Percentiles rank a stretch among this genome's conserved stretches.
Evolutionary conservation across 2,329 filamentous ascomycete genomes (phyloP).

Genomic region (Cryphonectria naterciae): DNA sequence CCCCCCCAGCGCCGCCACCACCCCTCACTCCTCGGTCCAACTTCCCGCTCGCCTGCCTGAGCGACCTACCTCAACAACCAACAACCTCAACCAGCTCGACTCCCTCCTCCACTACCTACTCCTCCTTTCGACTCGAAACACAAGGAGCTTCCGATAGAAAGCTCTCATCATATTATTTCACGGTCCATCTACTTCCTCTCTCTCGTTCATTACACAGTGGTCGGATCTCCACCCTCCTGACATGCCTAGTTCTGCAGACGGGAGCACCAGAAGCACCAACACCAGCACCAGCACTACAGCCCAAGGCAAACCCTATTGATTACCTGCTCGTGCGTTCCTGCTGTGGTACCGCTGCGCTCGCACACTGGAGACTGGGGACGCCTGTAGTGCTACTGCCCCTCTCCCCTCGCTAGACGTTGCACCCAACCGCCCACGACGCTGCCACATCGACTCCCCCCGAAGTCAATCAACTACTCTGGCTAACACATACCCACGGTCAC

Average conservation of each 20-base stretch:
- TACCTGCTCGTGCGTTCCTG: background rate
- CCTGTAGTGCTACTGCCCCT: background rate
- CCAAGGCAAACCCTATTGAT: background rate
- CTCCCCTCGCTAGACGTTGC: background rate
- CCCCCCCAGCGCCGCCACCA: constrained; percentile 12
- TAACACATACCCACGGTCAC: background rate
- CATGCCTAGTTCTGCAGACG: background rate
- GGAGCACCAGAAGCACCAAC: background rate
- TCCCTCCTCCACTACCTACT: background rate
- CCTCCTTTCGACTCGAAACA: background rate
- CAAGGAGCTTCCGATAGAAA: background rate
- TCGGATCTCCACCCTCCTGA: background rate
- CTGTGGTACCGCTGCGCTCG: background rate
- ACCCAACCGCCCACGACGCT: background rate
- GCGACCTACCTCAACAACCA: background rate
- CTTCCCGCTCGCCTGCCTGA: constrained; percentile 12
- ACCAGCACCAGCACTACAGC: background rate
- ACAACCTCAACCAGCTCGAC: constrained; percentile 7
- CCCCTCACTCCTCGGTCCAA: background rate
- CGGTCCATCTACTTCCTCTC: background rate
- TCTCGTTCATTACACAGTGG: background rate
- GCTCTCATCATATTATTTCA: background rate
- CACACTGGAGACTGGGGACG: background rate
- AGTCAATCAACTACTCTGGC: background rate
- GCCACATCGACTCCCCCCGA: background rate